Conservation (phyloP, 2,329 filamentous ascomycete genomes). For the Nemania bipapillata region DNA sequence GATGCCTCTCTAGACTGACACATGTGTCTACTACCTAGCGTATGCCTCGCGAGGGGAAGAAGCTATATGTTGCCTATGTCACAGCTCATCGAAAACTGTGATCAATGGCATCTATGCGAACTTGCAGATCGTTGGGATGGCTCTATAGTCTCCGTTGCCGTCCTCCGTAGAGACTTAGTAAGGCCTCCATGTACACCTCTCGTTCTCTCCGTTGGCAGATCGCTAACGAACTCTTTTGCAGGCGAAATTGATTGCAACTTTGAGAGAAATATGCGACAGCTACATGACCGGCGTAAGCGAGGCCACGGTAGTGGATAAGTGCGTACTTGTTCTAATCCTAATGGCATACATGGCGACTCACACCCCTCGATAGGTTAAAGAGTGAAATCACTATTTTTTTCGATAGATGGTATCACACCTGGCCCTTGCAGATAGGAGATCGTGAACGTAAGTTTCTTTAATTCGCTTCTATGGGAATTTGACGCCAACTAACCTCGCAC, state of each 20-base stretch:
- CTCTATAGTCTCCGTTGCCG: conserved; percentile 76
- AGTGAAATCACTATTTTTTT: conserved; percentile 52
- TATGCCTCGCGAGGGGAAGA: conserved; percentile 75
- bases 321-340: conserved; percentile 36
- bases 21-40: conserved; percentile 52
- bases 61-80: conserved; percentile 75
- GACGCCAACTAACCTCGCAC: conserved; percentile 38
- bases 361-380: conserved; percentile 45
- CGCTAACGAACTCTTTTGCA: conserved; percentile 40
- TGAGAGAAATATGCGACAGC: conserved; percentile 69
- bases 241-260: conserved; percentile 67
- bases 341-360: conserved; percentile 3
- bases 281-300: conserved; percentile 63
- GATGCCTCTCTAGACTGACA: conserved; percentile 38
- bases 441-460: conserved; percentile 55
- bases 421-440: conserved; percentile 62
- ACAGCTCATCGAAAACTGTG: conserved; percentile 72
- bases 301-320: conserved; percentile 64
- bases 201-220: background rate
- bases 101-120: conserved; percentile 73
- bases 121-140: conserved; percentile 75
- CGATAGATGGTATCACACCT: conserved; percentile 57
- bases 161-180: conserved; percentile 73
- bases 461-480: conserved; percentile 34
- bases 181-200: conserved; percentile 35